phyloP scores from a whole-genome alignment of 2,329 filamentous ascomycete species.

The Harringtonia lauricola region DNA sequence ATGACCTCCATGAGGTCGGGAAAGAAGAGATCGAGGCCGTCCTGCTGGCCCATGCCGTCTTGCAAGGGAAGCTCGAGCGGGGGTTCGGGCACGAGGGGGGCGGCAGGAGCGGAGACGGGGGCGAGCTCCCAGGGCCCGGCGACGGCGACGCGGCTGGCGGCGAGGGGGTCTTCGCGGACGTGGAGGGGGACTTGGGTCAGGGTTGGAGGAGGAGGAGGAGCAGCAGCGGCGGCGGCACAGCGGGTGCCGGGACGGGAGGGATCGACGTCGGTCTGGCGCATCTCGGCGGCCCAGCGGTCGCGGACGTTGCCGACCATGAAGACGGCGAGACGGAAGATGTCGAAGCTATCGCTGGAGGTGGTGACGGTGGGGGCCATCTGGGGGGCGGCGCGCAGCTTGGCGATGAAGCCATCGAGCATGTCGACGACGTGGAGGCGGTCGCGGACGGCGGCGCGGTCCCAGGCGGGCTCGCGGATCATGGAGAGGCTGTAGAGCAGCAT shows the following conservation, averaged over 20 bases:
- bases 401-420: constrained; percentile 16
- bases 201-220: too few relatives aligned
- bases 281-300: constrained; percentile 6
- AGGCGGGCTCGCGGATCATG: constrained; percentile 24
- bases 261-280: neutral
- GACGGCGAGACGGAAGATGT: constrained; percentile 5
- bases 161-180: too few relatives aligned
- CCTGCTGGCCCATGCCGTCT: neutral
- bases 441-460: constrained; percentile 23
- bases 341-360: neutral
- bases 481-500: constrained; percentile 22
- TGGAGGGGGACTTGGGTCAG: too few relatives aligned
- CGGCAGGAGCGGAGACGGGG: neutral
- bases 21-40: neutral
- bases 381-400: constrained; percentile 8
- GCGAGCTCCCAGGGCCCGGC: too few relatives aligned
- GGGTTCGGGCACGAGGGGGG: too few relatives aligned
- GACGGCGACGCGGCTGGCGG: too few relatives aligned
- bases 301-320: constrained; percentile 6
- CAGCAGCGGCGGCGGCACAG: too few relatives aligned
- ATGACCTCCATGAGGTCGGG: neutral
- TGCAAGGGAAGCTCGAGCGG: neutral
- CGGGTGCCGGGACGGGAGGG: too few relatives aligned
- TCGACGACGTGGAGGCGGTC: constrained; percentile 21
- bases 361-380: constrained; percentile 5